Base-by-base conservation (phyloP, 805 yeast genomes). In the Barnettozyma botsteinii region DNA sequence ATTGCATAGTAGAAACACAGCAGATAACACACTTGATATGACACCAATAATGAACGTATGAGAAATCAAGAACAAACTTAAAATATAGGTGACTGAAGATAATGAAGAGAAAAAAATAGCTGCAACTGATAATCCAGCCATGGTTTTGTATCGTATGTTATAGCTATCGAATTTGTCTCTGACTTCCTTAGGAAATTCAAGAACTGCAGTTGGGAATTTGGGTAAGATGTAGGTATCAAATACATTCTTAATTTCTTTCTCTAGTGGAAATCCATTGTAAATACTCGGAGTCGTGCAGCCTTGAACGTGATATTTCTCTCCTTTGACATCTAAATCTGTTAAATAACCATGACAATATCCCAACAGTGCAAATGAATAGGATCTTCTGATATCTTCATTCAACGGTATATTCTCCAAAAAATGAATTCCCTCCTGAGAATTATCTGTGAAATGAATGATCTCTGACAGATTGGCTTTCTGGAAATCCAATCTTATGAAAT, bases 401-500 rank as follows among this genome's bases (percentile, higher is more conserved):
- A 22, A 5, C 5, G 38, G 26, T 6, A 33, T 34, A 1, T n/a
- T 8, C 4, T 26, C 28, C 18, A 38, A 11, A 17, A 19, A 34
- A 3, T 12, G 15, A 5, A 12, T 3, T 5, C 38, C 38, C 10
- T 22, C 33, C 15, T 19, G n/a, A 7, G 31, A 19, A 28, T 33
- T 28, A 13, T 31, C 22, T 6, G 7, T 9, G 11, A 31, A 31
- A 5, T 19, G n/a, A 22, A 34, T 20, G 20, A 39, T 21, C 22
- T 30, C 22, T 6, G 38, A 39, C 3, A 35, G 27, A 18, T 40
- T 30, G 5, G 42, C 42, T 3, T 30, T 14, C 20, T 40, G 42
- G 21, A 40, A 35, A 20, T 40, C 42, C 18, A 40, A 27, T 6
- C 42, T 30, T 22, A 40, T 35, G 31, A 40, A 40, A 23, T 40